Conservation (phyloP, 2,329 filamentous ascomycete genomes). For the Paecilomyces dactylethromorphus region DNA sequence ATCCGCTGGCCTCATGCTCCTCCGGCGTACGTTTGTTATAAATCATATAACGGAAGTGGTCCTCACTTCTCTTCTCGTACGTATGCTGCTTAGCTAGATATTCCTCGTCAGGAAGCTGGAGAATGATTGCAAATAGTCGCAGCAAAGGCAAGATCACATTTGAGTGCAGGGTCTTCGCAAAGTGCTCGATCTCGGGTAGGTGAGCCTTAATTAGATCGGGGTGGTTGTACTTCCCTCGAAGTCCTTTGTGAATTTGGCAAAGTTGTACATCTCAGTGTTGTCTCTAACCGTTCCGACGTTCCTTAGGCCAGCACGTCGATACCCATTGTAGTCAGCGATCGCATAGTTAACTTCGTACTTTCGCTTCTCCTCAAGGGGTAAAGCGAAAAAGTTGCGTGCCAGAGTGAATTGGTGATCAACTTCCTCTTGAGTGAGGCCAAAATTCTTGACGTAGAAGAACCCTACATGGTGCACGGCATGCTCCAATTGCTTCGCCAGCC, state of each 20-base stretch:
- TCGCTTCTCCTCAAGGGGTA: constrained; percentile 53
- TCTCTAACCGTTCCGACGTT: constrained; percentile 19
- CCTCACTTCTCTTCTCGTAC: constrained; percentile 53
- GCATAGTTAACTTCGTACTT: constrained; percentile 48
- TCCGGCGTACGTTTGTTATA: constrained; percentile 46
- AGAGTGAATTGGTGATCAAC: constrained; percentile 57
- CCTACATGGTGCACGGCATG: constrained; percentile 46
- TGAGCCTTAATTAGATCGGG: constrained; percentile 20
- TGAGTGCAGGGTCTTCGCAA: background rate
- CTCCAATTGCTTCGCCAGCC: constrained; percentile 48
- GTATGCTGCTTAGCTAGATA: constrained; percentile 50
- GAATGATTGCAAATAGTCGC: constrained; percentile 54
- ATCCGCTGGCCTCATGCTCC: constrained; percentile 40
- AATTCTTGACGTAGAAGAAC: constrained; percentile 60
- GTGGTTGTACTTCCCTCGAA: background rate
- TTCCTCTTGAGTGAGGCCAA: constrained; percentile 54
- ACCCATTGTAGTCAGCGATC: constrained; percentile 53
- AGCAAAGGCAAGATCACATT: constrained; percentile 33
- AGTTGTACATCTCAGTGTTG: constrained; percentile 2
- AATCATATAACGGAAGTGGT: constrained; percentile 58
- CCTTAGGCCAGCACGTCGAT: constrained; percentile 42
- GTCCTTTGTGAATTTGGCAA: constrained; percentile 5
- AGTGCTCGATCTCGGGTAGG: background rate
- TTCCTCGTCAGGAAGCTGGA: constrained; percentile 55
- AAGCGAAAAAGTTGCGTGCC: constrained; percentile 51